Percentiles rank a stretch among this genome's conserved stretches.
These are phyloP conservation scores for Magnusiomyces fungicola DNA, from an alignment of 1,139 yeast species.

Conservation along the genomic window DNA sequence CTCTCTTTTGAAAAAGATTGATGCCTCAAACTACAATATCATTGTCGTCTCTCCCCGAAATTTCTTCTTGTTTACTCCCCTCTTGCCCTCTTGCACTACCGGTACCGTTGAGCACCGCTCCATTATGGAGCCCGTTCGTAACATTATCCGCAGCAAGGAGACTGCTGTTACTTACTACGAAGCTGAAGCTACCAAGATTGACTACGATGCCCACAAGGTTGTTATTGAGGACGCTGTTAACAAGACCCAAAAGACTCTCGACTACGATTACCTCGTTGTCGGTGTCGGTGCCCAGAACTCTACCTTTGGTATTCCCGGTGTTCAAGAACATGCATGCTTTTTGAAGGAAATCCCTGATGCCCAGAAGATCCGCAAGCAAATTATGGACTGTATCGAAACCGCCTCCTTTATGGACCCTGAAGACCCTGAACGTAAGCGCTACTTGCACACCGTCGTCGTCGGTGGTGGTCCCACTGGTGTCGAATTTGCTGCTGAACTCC, in stretches of 20 bases:
- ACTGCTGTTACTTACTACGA: slow-evolving; percentile 82
- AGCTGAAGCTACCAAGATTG: slow-evolving; percentile 84
- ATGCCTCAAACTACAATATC: slow-evolving; percentile 80
- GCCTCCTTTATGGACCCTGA: slow-evolving; percentile 70
- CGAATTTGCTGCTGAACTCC: slow-evolving; percentile 91
- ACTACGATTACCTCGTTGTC: slow-evolving; percentile 73
- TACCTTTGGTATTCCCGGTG: slow-evolving; percentile 92
- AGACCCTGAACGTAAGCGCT: slow-evolving; percentile 72
- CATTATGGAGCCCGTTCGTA: slow-evolving; percentile 77
- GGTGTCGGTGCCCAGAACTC: slow-evolving; percentile 93
- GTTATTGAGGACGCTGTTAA: slow-evolving; percentile 44
- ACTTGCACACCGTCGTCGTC: slow-evolving; percentile 77
- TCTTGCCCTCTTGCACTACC: slow-evolving; percentile 88
- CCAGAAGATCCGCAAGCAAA: slow-evolving; percentile 61
- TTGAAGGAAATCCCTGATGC: slow-evolving; percentile 84
- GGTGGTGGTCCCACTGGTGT: slow-evolving; percentile 99
- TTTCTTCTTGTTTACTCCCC: slow-evolving; percentile 89
- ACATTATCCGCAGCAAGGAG: slow-evolving; percentile 62
- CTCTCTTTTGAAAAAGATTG: slow-evolving; percentile 67
- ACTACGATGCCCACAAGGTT: slow-evolving; percentile 55
- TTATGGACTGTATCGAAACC: slow-evolving; percentile 76
- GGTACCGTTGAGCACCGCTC: slow-evolving; percentile 90
- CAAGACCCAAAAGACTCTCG: slow-evolving; percentile 21
- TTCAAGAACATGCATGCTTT: slow-evolving; percentile 76
- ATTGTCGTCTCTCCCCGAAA: slow-evolving; percentile 89